Percentiles rank a stretch among this genome's conserved stretches.
Conservation (phyloP, 352 stramenopile species). For the Globisporangium abappressorium region DNA sequence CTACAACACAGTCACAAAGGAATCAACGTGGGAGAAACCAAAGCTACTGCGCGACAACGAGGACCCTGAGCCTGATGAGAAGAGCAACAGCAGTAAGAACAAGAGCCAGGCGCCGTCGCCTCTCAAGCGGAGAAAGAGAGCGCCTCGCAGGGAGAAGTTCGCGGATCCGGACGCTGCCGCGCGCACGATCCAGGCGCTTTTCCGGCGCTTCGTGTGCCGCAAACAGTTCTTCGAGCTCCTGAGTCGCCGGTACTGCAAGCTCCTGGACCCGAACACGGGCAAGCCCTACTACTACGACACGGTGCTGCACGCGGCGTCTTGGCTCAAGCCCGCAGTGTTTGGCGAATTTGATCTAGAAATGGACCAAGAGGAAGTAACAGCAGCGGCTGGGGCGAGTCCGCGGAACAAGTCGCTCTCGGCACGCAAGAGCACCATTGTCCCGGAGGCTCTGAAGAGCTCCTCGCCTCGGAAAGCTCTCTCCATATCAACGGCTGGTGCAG, state of each 20-base stretch:
- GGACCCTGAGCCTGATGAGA: neutral
- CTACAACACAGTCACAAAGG: slow-evolving; percentile 69
- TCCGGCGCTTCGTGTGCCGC: slow-evolving; percentile 46
- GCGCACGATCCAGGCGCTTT: slow-evolving; percentile 56
- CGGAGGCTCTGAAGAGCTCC: neutral
- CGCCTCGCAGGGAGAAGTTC: slow-evolving; percentile 32
- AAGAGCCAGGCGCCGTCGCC: neutral
- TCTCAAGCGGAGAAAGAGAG: slow-evolving; percentile 11
- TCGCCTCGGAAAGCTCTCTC: neutral
- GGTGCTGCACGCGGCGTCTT: slow-evolving; percentile 37
- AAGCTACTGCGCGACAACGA: slow-evolving; percentile 26
- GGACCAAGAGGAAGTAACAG: slow-evolving; percentile 8
- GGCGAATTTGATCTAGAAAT: slow-evolving; percentile 52
- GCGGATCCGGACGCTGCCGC: slow-evolving; percentile 37
- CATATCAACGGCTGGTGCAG: slow-evolving; percentile 6
- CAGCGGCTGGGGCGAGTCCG: slow-evolving; percentile 2
- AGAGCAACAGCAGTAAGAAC: neutral
- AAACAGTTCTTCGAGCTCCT: slow-evolving; percentile 42
- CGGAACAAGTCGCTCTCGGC: slow-evolving; percentile 5
- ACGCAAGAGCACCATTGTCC: slow-evolving; percentile 14
- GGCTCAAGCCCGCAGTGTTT: slow-evolving; percentile 62
- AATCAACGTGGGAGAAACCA: slow-evolving; percentile 69
- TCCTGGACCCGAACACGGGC: slow-evolving; percentile 38
- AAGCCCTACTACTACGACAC: slow-evolving; percentile 71
- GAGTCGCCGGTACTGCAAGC: slow-evolving; percentile 54